Conservation (phyloP, 352 stramenopile genomes). For the Globisporangium okanoganense region DNA sequence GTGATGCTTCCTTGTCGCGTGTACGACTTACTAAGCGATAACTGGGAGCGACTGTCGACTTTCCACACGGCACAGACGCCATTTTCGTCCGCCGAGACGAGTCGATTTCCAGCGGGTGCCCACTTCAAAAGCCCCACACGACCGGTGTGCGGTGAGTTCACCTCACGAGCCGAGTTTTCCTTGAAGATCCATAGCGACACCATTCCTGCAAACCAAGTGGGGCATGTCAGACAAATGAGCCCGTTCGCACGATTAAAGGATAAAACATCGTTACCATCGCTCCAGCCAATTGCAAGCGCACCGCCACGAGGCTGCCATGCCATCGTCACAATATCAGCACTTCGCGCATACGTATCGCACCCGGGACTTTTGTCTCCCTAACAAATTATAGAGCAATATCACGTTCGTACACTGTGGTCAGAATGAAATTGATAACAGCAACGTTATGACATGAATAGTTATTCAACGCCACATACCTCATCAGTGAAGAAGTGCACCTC, state of each 20-base stretch:
- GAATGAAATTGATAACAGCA: neutral
- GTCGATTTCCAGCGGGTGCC: conserved; percentile 80
- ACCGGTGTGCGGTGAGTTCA: conserved; percentile 77
- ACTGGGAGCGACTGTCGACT: conserved; percentile 70
- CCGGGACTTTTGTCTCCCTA: conserved; percentile 68
- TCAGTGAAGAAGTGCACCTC: conserved; percentile 90
- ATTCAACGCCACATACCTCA: conserved; percentile 42
- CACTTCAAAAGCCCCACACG: conserved; percentile 85
- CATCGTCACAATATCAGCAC: conserved; percentile 73
- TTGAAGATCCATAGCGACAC: conserved; percentile 81
- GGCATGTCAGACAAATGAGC: neutral
- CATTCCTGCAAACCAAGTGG: conserved; percentile 39
- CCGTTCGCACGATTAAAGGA: conserved; percentile 3
- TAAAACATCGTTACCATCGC: conserved; percentile 73
- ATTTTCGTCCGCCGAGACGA: conserved; percentile 89
- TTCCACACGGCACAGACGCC: conserved; percentile 86
- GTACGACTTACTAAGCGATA: conserved; percentile 83
- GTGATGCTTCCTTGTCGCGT: conserved; percentile 83
- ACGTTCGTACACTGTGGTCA: neutral
- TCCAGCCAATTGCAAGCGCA: conserved; percentile 81
- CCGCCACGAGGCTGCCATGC: conserved; percentile 83
- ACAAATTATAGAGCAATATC: conserved; percentile 3
- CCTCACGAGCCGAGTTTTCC: conserved; percentile 60
- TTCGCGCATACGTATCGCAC: conserved; percentile 49
- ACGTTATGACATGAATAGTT: neutral